A percentile compares a stretch with the other conserved stretches of the same genome.
Conservation (phyloP, 106 monocot genomes). For the Allium sativum region DNA sequence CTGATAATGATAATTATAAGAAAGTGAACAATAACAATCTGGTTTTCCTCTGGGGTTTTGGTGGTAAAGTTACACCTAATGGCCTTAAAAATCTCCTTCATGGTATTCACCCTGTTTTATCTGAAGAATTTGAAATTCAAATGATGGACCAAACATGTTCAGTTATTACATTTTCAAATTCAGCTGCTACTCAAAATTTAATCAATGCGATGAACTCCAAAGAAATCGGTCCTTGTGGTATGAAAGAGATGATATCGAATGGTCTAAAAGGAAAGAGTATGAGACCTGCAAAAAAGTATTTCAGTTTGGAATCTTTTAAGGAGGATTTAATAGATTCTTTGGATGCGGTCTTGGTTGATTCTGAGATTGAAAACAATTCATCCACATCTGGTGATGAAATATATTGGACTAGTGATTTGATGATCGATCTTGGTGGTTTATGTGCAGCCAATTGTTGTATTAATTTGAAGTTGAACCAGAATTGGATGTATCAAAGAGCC, state of each 20-base stretch:
- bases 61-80: slow-evolving; percentile 11
- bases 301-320: slow-evolving; percentile 46
- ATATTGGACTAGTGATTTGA: slow-evolving; percentile 37
- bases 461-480: too few relatives aligned
- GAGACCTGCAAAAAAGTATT: slow-evolving; percentile 59
- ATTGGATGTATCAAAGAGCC: too few relatives aligned
- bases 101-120: slow-evolving; percentile 27
- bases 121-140: slow-evolving; percentile 55
- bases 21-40: slow-evolving; percentile 26
- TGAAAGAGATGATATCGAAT: slow-evolving; percentile 28
- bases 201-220: slow-evolving; percentile 32
- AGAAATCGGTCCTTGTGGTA: slow-evolving; percentile 13
- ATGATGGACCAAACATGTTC: slow-evolving; percentile 51
- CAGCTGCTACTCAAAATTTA: slow-evolving; percentile 25
- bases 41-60: slow-evolving; percentile 65
- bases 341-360: slow-evolving; percentile 14
- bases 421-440: slow-evolving; percentile 44
- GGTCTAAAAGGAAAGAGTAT: slow-evolving; percentile 56
- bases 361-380: slow-evolving; percentile 5
- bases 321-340: slow-evolving; percentile 62
- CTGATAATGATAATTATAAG: slow-evolving; percentile 5
- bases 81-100: slow-evolving; percentile 31
- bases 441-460: slow-evolving; percentile 4
- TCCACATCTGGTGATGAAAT: slow-evolving; percentile 22
- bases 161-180: slow-evolving; percentile 28